Percentiles rank a stretch among this genome's conserved stretches.
These are phyloP conservation scores for Psilocybe mexicana DNA, from an alignment of 1,284 basidiomycete species.

Conservation along the genomic window DNA sequence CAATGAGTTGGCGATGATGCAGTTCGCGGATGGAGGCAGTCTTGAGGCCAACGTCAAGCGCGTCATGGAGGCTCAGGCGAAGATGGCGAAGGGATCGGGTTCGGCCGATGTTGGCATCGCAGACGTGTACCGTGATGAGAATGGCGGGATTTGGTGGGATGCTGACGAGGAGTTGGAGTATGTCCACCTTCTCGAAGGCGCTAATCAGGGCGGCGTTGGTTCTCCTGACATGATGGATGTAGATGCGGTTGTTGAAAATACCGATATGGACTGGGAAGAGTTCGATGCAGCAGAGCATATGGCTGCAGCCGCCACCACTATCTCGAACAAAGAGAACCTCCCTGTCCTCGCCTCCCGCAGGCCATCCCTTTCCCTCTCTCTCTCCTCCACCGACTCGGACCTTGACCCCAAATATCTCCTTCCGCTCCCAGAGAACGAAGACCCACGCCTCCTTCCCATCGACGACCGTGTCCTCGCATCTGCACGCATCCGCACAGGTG, in stretches of 20 bases:
- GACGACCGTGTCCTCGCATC: constrained; percentile 22
- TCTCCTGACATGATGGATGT: constrained; percentile 11
- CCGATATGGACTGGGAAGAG: constrained; percentile 43
- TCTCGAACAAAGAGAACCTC: constrained; percentile 18
- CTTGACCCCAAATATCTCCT: constrained; percentile 51
- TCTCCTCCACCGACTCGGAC: constrained; percentile 54
- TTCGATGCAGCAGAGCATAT: constrained; percentile 34
- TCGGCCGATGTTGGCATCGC: constrained; percentile 35
- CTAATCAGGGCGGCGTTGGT: constrained; percentile 15
- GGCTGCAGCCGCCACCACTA: constrained; percentile 9
- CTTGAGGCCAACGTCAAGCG: constrained; percentile 57
- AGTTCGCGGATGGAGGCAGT: constrained; percentile 63
- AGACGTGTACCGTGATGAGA: constrained; percentile 56
- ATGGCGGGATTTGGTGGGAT: constrained; percentile 69
- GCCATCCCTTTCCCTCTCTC: constrained; percentile 47
- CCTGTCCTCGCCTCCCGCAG: constrained; percentile 31
- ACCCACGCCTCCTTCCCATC: constrained; percentile 24
- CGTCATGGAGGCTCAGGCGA: constrained; percentile 54
- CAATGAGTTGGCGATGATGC: constrained; percentile 65
- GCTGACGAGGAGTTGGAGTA: constrained; percentile 71
- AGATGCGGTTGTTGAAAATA: constrained; percentile 18
- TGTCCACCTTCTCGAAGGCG: constrained; percentile 50
- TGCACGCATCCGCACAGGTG: constrained; percentile 13
- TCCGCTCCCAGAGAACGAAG: constrained; percentile 40
- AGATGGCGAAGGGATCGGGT: constrained; percentile 31